Evolutionary conservation across 805 yeast genomes (phyloP).

Genomic region (Candida saitoana): DNA sequence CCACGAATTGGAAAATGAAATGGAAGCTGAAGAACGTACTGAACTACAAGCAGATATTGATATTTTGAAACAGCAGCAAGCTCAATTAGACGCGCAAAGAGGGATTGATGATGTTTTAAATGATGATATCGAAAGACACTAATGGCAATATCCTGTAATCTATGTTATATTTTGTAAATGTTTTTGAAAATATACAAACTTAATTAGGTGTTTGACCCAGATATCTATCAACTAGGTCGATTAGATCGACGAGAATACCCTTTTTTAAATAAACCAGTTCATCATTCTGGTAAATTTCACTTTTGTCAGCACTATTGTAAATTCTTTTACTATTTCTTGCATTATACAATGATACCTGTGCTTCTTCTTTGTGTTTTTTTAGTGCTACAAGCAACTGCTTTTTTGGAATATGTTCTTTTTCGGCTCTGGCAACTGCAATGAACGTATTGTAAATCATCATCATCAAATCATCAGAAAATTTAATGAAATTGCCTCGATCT

Average conservation of each 20-base stretch:
- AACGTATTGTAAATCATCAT: slow-evolving; percentile 12
- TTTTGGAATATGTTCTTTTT: not conserved
- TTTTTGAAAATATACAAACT: not conserved
- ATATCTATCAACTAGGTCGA: slow-evolving; percentile 8
- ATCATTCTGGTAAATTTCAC: slow-evolving; percentile 14
- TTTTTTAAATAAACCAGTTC: slow-evolving; percentile 20
- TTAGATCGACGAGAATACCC: slow-evolving; percentile 18
- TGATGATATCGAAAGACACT: not conserved
- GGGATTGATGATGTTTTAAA: not conserved
- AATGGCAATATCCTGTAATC: too few relatives aligned
- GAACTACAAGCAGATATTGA: slow-evolving; percentile 1
- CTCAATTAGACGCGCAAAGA: not conserved
- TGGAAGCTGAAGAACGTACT: not conserved
- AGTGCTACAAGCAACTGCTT: slow-evolving; percentile 1
- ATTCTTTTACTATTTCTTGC: slow-evolving; percentile 8
- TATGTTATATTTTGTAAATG: too few relatives aligned
- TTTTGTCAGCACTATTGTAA: slow-evolving; percentile 6
- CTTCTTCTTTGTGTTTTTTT: not conserved
- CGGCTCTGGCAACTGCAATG: not conserved
- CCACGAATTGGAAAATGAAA: not conserved
- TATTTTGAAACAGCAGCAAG: not conserved
- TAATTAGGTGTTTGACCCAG: not conserved
- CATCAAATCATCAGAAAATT: slow-evolving; percentile 19
- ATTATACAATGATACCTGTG: slow-evolving; percentile 4
- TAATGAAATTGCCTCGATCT: slow-evolving; percentile 16